phyloP scores from a whole-genome alignment of 164 flowering plant species.

The Liquidambar formosana region DNA sequence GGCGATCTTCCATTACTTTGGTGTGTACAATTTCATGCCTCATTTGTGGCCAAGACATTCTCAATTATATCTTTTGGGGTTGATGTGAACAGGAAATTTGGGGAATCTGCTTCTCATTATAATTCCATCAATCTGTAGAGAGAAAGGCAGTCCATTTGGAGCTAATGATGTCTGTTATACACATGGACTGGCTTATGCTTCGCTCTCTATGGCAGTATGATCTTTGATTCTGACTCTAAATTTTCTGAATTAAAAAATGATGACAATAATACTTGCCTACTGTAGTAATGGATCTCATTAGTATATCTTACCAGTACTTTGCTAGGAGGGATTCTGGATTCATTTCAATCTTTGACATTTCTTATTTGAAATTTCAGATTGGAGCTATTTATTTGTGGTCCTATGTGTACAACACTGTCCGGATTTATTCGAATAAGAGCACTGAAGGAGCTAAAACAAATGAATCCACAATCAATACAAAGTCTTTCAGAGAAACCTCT shows the following conservation, averaged over 20 bases:
- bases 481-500: slow-evolving; percentile 16
- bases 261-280: background rate
- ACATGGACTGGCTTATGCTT: slow-evolving; percentile 41
- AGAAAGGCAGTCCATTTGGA: slow-evolving; percentile 50
- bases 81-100: slow-evolving; percentile 36
- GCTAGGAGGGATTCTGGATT: too few relatives aligned
- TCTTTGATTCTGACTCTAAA: too few relatives aligned
- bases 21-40: too few relatives aligned
- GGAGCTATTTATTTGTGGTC: slow-evolving; percentile 78
- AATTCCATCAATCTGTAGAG: slow-evolving; percentile 44
- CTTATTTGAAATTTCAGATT: slow-evolving; percentile 34
- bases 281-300: too few relatives aligned
- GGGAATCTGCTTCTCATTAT: slow-evolving; percentile 45
- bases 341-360: background rate
- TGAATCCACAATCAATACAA: slow-evolving; percentile 7
- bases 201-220: slow-evolving; percentile 43
- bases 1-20: too few relatives aligned
- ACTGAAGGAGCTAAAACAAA: slow-evolving; percentile 17
- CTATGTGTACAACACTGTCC: slow-evolving; percentile 58
- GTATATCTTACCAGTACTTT: too few relatives aligned
- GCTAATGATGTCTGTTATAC: slow-evolving; percentile 30
- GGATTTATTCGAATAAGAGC: slow-evolving; percentile 34
- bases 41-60: too few relatives aligned
- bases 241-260: background rate
- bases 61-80: background rate